A percentile compares a stretch with the other conserved stretches of the same genome.
Evolutionary conservation across 352 stramenopile genomes (phyloP).

Genomic region (Phytophthora pinifolia): DNA sequence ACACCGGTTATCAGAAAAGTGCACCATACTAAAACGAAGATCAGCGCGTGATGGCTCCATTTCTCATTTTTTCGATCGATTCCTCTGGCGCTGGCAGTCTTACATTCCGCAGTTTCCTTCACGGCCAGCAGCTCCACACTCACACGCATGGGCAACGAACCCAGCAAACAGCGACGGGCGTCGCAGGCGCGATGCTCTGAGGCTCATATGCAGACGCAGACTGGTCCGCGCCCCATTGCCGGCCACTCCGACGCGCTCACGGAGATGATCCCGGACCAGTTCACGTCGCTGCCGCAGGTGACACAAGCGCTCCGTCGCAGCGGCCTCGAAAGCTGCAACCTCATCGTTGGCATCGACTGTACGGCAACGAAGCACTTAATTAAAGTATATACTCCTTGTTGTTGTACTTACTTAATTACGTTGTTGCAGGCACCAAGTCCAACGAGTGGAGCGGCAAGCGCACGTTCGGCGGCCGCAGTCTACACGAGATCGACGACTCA

Average conservation of each 20-base stretch:
- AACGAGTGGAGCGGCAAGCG: slow-evolving; percentile 89
- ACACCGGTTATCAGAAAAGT: slow-evolving; percentile 18
- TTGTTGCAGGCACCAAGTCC: slow-evolving; percentile 77
- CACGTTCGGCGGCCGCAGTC: slow-evolving; percentile 67
- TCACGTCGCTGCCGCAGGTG: slow-evolving; percentile 66
- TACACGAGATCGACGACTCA: slow-evolving; percentile 67
- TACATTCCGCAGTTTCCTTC: too few species aligned
- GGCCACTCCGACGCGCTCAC: slow-evolving; percentile 21
- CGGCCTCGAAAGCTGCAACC: slow-evolving; percentile 83
- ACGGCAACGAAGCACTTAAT: slow-evolving; percentile 15
- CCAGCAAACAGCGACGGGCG: slow-evolving; percentile 17
- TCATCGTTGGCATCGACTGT: slow-evolving; percentile 89
- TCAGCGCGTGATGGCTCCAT: slow-evolving; percentile 15
- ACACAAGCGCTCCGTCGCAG: slow-evolving; percentile 67
- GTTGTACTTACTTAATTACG: slow-evolving; percentile 3
- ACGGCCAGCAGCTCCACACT: too few species aligned
- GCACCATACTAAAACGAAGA: slow-evolving; percentile 25
- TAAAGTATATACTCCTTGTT: not conserved
- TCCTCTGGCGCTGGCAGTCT: not conserved
- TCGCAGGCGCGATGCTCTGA: slow-evolving; percentile 7
- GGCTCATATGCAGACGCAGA: slow-evolving; percentile 28
- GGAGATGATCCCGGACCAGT: slow-evolving; percentile 73
- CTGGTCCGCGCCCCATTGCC: slow-evolving; percentile 36
- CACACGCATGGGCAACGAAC: slow-evolving; percentile 30
- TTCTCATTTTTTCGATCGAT: slow-evolving; percentile 13